Evolutionary conservation across 495 filamentous ascomycete species (phyloP), one percentile per base, ranked within the genome.

Genomic region (Daldinia decipiens): DNA sequence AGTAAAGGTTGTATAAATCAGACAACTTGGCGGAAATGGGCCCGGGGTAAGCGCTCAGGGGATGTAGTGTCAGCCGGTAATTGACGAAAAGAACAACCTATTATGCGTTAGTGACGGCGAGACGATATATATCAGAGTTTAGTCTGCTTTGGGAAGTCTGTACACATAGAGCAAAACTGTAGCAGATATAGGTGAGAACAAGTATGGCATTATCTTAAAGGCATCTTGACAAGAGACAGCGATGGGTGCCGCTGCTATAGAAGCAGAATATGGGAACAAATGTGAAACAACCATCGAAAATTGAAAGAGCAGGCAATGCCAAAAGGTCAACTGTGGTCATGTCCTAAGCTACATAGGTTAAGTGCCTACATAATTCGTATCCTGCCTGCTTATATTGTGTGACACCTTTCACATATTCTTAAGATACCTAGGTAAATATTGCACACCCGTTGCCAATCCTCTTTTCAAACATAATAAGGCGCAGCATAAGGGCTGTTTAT

Each of bases 31-130:
- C 83, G 0, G 83, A 43, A 11, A 82, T 70, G 0, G 86, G 87
- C 0, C 86, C 87, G 0, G 86, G 86, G 61, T 85, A 88, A 55
- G 79, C 62, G n/a, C 72, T 68, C 0, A 79, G 63, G 2, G 79
- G 79, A 58, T 81, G 76, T n/a, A 80, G 63, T 7, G 60, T 63
- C 9, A 69, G 7, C 11, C 68, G 52, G 19, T 76, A 74, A 40
- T 40, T 40, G 38, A 40, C 15, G n/a, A 40, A 40, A 17, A 40
- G 15, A 40, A 40, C 38, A 17, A 40, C 4, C 38, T 40, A 40
- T 7, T 5, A 40, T 17, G 6, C 13, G 38, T 40, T 40, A 40
- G 38, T 3, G 0, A 17, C 38, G n/a, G 15, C 2, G 5, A 40
- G 15, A 40, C 1, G 6, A n/a, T 4, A 36, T 11, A 36, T 13